Percentiles rank a stretch among this genome's conserved stretches.
These are phyloP conservation scores for Cladosporium colombiae DNA, from an alignment of 2,329 filamentous ascomycete species.

Conservation along the genomic window DNA sequence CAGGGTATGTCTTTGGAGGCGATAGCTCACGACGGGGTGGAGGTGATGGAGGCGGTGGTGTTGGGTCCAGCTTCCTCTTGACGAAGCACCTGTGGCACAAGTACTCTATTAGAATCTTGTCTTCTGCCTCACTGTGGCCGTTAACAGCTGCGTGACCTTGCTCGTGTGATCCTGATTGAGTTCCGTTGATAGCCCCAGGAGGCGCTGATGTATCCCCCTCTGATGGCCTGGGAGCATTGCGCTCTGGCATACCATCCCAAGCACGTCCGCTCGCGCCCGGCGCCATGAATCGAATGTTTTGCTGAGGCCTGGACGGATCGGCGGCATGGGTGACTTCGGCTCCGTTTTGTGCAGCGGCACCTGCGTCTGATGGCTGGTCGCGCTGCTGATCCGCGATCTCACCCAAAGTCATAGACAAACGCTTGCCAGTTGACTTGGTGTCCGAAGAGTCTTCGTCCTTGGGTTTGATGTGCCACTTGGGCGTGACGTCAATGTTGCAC, in stretches of 20 bases:
- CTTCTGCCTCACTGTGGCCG: slow-evolving; percentile 14
- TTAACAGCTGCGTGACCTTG: background rate
- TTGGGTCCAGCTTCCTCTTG: slow-evolving; percentile 44
- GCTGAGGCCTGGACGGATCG: slow-evolving; percentile 17
- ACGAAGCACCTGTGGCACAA: slow-evolving; percentile 54
- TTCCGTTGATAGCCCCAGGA: background rate
- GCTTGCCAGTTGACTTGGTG: slow-evolving; percentile 16
- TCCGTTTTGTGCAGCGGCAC: background rate
- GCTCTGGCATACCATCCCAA: slow-evolving; percentile 35
- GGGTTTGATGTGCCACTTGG: slow-evolving; percentile 52
- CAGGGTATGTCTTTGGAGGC: slow-evolving; percentile 30
- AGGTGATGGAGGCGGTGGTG: slow-evolving; percentile 37
- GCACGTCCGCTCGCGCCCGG: slow-evolving; percentile 31
- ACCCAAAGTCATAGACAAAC: slow-evolving; percentile 29
- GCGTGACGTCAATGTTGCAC: slow-evolving; percentile 66
- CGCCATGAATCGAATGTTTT: slow-evolving; percentile 33
- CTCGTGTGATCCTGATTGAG: background rate
- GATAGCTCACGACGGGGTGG: slow-evolving; percentile 27
- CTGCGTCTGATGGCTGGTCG: slow-evolving; percentile 8
- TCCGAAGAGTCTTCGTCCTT: background rate
- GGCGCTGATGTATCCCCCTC: slow-evolving; percentile 2
- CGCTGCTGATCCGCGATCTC: slow-evolving; percentile 28
- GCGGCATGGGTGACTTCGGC: background rate
- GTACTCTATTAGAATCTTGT: slow-evolving; percentile 32
- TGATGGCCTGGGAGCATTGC: slow-evolving; percentile 20